Base-by-base conservation (phyloP, 164 flowering plant species). In the Cinnamomum micranthum region DNA sequence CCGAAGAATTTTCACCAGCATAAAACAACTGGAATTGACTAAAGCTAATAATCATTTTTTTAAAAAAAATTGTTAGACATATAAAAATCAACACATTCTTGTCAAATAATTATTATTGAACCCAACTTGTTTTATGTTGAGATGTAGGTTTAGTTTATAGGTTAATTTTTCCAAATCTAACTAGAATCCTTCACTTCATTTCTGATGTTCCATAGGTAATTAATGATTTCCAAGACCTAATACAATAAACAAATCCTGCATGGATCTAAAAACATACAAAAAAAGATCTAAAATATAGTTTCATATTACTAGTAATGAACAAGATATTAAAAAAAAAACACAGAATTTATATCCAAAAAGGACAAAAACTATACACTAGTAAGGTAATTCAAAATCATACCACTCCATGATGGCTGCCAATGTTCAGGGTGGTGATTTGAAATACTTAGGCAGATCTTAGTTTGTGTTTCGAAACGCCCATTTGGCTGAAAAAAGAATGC, bases 381-480 rank as follows among this genome's bases (percentile, higher is more conserved):
- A 7, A 66, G 47, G 12, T 60, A 47, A 58, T 11, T 75, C 6
- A 65, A 31, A 75, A 24, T 4, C 64, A 79, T 88, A 95, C 99
- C 99, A 75, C 98, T 95, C 99, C 98, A 95, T 22, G 99, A 95
- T 59, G 99, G 99, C 81, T 95, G 99, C 98, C 99, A 95, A 80
- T 95, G 99, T 86, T 95, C 99, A 17, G 98, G 99, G 75, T 95
- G 99, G 82, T 95, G 91, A 81, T 94, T 93, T 7, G 98, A 95
- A 76, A 93, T 95, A 78, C 99, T 95, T 68, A 95, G 78, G 80
- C 99, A 95, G 67, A 95, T 94, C 86, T 93, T 95, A 31, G 98
- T 95, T 82, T 95, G 96, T 35, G 97, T 95, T 82, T 93, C 99
- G 79, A 93, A 95, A 23, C 98, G 93, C 28, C 99, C 99, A 83